Conservation (phyloP, 768 basidiomycete genomes). For the Termitomyces sp. region DNA sequence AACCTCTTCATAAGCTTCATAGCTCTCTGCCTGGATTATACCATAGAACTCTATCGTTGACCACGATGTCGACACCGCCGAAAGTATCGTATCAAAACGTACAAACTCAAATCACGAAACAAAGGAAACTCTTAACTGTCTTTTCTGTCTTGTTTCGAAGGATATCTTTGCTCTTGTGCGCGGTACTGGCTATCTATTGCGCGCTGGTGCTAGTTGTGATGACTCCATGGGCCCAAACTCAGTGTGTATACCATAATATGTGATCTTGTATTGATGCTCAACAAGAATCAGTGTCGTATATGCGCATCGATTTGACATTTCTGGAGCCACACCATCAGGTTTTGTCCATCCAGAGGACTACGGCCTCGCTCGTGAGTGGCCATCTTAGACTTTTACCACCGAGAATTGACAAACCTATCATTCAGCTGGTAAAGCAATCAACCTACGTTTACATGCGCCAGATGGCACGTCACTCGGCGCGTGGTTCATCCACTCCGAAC, state of each 20-base stretch:
- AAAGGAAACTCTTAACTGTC: neutral
- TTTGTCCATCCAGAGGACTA: slow-evolving; percentile 38
- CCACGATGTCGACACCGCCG: neutral
- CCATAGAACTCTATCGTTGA: neutral
- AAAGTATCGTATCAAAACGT: neutral
- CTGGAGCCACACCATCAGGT: slow-evolving; percentile 25
- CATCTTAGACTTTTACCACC: neutral
- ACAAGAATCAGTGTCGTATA: slow-evolving; percentile 28
- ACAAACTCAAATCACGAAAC: neutral
- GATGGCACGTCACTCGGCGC: slow-evolving; percentile 67
- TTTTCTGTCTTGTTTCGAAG: neutral
- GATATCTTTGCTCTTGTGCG: neutral
- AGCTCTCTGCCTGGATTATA: neutral
- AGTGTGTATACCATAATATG: slow-evolving; percentile 18
- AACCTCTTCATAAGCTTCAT: neutral
- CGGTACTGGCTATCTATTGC: slow-evolving; percentile 13
- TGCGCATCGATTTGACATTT: slow-evolving; percentile 33
- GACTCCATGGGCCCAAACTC: slow-evolving; percentile 36
- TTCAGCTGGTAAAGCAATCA: slow-evolving; percentile 60
- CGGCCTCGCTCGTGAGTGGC: slow-evolving; percentile 36
- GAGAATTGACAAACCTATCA: no score
- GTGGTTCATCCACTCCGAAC: slow-evolving; percentile 61
- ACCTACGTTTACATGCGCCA: slow-evolving; percentile 52
- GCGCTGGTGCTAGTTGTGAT: slow-evolving; percentile 27
- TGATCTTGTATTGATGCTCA: neutral